Evolutionary conservation across 139 green algal species (phyloP).

Genomic region (Ettlia oleoabundans): DNA sequence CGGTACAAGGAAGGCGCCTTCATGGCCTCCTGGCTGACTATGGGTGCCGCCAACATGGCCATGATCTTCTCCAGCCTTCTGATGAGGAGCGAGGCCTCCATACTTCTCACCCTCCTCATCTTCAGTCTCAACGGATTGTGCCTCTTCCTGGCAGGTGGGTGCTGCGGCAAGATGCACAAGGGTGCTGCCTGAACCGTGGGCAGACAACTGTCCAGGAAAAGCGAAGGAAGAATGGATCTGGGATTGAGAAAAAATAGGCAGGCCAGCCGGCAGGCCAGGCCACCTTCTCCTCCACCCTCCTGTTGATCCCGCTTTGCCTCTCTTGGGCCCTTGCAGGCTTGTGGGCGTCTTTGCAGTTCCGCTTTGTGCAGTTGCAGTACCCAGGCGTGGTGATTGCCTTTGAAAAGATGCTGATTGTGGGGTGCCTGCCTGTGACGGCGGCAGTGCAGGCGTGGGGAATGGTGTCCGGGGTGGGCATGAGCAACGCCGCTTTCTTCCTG

Average conservation of each 20-base stretch:
- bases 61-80: constrained; percentile 58
- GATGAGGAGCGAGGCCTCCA: constrained; percentile 24
- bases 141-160: constrained; percentile 43
- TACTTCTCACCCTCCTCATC: constrained; percentile 35
- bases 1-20: constrained; percentile 83
- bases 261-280: too few relatives aligned
- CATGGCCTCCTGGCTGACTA: constrained; percentile 76
- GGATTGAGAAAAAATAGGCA: too few relatives aligned
- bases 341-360: constrained; percentile 94
- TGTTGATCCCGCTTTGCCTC: background rate
- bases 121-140: constrained; percentile 39
- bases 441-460: constrained; percentile 65
- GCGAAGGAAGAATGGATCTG: too few relatives aligned
- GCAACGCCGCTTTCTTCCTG: constrained; percentile 86
- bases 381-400: constrained; percentile 83
- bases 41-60: constrained; percentile 66
- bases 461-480: constrained; percentile 53
- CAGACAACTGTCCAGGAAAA: too few relatives aligned
- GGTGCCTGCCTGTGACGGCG: constrained; percentile 66
- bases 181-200: too few relatives aligned
- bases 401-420: constrained; percentile 84
- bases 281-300: too few relatives aligned
- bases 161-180: too few relatives aligned
- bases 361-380: constrained; percentile 87
- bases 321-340: constrained; percentile 43